phyloP scores from a whole-genome alignment of 2,329 filamentous ascomycete genomes.

The Cercospora sp. region DNA sequence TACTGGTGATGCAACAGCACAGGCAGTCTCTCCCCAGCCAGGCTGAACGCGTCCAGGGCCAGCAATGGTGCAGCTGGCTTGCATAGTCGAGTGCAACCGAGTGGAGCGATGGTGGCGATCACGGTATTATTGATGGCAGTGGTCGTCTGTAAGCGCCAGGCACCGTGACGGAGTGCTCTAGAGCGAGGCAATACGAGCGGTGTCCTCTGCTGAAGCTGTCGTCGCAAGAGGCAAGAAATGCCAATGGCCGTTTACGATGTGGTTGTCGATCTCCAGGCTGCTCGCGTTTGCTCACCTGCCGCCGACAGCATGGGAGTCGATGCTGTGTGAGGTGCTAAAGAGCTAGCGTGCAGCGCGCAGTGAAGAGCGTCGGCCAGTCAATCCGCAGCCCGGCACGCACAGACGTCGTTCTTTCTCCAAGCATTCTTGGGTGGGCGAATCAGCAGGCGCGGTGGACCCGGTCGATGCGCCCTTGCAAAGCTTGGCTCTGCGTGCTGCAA shows the following conservation, averaged over 20 bases:
- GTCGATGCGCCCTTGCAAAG: conserved; percentile 2
- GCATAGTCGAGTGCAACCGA: background rate
- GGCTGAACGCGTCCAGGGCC: background rate
- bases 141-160: background rate
- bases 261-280: background rate
- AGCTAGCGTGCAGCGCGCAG: conserved; percentile 21
- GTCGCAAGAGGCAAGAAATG: background rate
- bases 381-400: background rate
- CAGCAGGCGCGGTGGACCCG: background rate
- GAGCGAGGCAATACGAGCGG: background rate
- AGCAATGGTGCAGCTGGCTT: background rate
- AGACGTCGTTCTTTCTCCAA: background rate
- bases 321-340: conserved; percentile 13
- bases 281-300: background rate
- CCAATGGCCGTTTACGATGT: background rate
- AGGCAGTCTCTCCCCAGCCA: too few species aligned
- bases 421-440: conserved; percentile 6
- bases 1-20: background rate
- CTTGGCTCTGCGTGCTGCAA: conserved; percentile 8
- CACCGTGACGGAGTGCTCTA: background rate
- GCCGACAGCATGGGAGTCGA: conserved; percentile 11
- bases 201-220: background rate
- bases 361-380: conserved; percentile 16
- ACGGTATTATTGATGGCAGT: background rate
- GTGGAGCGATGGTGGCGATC: background rate